Percentiles rank a stretch among this genome's conserved stretches.
phyloP scores from a whole-genome alignment of 306 rosid species.

The Medicago ruthenica region DNA sequence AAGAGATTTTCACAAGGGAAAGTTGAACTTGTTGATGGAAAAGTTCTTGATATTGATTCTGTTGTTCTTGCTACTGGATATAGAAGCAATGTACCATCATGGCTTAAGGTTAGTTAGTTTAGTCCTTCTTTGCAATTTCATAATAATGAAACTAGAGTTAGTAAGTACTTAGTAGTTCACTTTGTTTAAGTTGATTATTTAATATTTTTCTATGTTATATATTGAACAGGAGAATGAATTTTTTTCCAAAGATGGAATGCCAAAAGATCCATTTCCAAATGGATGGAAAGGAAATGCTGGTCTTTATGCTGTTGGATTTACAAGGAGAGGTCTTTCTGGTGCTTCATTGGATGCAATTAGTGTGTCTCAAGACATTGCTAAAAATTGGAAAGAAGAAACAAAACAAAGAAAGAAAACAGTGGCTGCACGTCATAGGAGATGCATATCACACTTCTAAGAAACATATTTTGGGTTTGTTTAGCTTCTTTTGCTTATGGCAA shows the following conservation, averaged over 20 bases:
- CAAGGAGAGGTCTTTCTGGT: slow-evolving; percentile 89
- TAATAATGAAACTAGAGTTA: too few relatives aligned
- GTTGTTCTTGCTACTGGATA: slow-evolving; percentile 95
- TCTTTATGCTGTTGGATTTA: slow-evolving; percentile 91
- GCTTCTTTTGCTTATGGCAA: background rate
- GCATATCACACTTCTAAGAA: slow-evolving; percentile 79
- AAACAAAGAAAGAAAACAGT: slow-evolving; percentile 67
- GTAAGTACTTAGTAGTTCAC: too few relatives aligned
- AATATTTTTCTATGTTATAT: slow-evolving; percentile 9
- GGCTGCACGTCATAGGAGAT: slow-evolving; percentile 81
- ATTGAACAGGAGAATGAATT: slow-evolving; percentile 72
- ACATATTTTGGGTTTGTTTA: background rate
- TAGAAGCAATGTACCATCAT: slow-evolving; percentile 94
- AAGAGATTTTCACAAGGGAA: slow-evolving; percentile 63
- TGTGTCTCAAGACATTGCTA: slow-evolving; percentile 88
- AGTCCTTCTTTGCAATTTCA: background rate
- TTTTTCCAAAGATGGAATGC: slow-evolving; percentile 79
- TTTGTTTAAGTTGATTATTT: background rate
- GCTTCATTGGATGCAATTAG: slow-evolving; percentile 85
- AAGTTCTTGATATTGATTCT: slow-evolving; percentile 66
- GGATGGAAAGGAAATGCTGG: slow-evolving; percentile 93
- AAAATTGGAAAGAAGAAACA: slow-evolving; percentile 84
- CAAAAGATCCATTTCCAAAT: slow-evolving; percentile 81
- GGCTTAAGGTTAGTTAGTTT: slow-evolving; percentile 75
- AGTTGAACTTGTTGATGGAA: slow-evolving; percentile 80